Conservation (phyloP, 2,329 filamentous ascomycete species). For the Ophiostoma angusticollis region DNA sequence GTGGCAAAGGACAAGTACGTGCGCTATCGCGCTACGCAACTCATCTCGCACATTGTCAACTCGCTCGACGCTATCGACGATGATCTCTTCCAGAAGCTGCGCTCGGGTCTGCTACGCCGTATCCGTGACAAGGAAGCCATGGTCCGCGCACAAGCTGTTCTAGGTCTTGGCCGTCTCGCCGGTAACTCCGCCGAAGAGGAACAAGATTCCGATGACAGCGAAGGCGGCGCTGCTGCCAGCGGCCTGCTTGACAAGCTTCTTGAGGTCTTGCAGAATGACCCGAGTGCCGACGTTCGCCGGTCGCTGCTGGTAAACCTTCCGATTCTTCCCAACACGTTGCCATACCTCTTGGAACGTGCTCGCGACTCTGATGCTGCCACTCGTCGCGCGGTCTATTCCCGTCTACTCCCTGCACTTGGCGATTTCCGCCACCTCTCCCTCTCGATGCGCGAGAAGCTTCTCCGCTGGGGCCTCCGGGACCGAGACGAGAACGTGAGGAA, state of each 20-base stretch:
- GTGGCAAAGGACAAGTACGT: slow-evolving; percentile 85
- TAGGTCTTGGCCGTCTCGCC: slow-evolving; percentile 76
- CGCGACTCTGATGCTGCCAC: slow-evolving; percentile 79
- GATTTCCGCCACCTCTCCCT: slow-evolving; percentile 91
- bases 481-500: slow-evolving; percentile 90
- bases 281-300: slow-evolving; percentile 82
- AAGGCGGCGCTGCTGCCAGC: slow-evolving; percentile 47
- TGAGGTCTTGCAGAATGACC: slow-evolving; percentile 83
- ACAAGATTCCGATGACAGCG: slow-evolving; percentile 56
- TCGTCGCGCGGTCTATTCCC: slow-evolving; percentile 72
- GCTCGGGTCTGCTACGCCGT: slow-evolving; percentile 66
- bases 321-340: slow-evolving; percentile 67
- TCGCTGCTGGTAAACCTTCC: slow-evolving; percentile 85
- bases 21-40: slow-evolving; percentile 77
- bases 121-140: slow-evolving; percentile 90
- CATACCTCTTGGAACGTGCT: slow-evolving; percentile 79
- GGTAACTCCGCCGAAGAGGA: slow-evolving; percentile 63
- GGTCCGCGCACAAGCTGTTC: slow-evolving; percentile 81
- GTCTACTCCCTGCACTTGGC: slow-evolving; percentile 73
- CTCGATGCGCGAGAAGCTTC: slow-evolving; percentile 86
- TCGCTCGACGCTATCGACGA: slow-evolving; percentile 86
- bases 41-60: slow-evolving; percentile 84
- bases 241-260: slow-evolving; percentile 73
- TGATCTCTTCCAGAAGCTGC: slow-evolving; percentile 72
- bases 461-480: slow-evolving; percentile 89